Evolutionary conservation across 805 yeast genomes (phyloP).

Genomic region (Barnettozyma siamensis): DNA sequence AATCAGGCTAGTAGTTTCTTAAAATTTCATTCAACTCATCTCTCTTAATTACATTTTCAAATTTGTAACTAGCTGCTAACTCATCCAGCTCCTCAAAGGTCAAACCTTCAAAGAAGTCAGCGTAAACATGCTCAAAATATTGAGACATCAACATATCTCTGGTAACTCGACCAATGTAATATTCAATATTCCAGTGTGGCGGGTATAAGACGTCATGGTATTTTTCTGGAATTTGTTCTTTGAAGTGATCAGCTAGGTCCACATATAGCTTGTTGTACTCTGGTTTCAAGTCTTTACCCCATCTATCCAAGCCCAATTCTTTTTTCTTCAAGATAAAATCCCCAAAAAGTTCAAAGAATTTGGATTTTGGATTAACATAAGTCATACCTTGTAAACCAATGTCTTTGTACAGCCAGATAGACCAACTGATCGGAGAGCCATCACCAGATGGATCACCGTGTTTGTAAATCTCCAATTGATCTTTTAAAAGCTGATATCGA

Average conservation of each 20-base stretch:
- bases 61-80: slow-evolving; percentile 45
- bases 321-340: slow-evolving; percentile 38
- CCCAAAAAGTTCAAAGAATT: slow-evolving; percentile 38
- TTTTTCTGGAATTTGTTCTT: slow-evolving; percentile 36
- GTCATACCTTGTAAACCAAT: slow-evolving; percentile 47
- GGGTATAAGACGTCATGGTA: slow-evolving; percentile 38
- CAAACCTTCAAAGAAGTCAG: slow-evolving; percentile 37
- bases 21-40: slow-evolving; percentile 33
- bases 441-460: slow-evolving; percentile 45
- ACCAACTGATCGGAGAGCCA: slow-evolving; percentile 40
- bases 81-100: slow-evolving; percentile 42
- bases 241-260: slow-evolving; percentile 32
- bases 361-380: slow-evolving; percentile 39
- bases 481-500: slow-evolving; percentile 38
- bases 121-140: slow-evolving; percentile 39
- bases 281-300: slow-evolving; percentile 45
- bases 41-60: slow-evolving; percentile 39
- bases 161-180: slow-evolving; percentile 34
- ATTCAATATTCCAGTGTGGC: slow-evolving; percentile 31
- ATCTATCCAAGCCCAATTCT: slow-evolving; percentile 40
- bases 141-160: slow-evolving; percentile 41
- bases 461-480: slow-evolving; percentile 40
- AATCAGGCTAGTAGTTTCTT: slow-evolving; percentile 8
- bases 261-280: slow-evolving; percentile 32
- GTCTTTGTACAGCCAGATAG: slow-evolving; percentile 50